Percentiles rank a stretch among this genome's conserved stretches.
phyloP scores from a whole-genome alignment of 768 basidiomycete species.

The Trametes coccinea region DNA sequence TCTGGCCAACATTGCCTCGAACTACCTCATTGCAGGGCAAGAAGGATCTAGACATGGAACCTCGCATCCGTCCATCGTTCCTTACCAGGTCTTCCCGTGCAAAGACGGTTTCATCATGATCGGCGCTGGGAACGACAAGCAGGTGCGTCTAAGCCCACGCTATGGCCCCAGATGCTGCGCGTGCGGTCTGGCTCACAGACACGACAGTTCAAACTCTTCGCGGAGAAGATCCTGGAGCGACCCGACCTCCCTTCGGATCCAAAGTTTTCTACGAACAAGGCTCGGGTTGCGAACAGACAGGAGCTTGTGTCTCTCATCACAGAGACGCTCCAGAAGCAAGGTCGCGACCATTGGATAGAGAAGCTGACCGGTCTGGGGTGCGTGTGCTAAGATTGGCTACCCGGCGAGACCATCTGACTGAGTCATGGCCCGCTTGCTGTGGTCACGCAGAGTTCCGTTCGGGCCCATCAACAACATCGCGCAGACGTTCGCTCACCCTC shows the following conservation, averaged over 20 bases:
- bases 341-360: constrained; percentile 74
- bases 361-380: constrained; percentile 79
- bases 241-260: constrained; percentile 61
- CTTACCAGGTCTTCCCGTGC: constrained; percentile 90
- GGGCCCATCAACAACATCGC: constrained; percentile 92
- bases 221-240: constrained; percentile 58
- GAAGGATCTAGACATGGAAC: constrained; percentile 90
- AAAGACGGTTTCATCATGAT: constrained; percentile 90
- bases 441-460: constrained; percentile 62
- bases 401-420: background rate
- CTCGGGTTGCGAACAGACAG: constrained; percentile 73
- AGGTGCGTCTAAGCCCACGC: constrained; percentile 44
- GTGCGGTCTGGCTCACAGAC: background rate
- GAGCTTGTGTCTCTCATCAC: constrained; percentile 72
- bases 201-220: constrained; percentile 68
- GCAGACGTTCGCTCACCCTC: constrained; percentile 88
- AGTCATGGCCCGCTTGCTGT: background rate
- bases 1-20: constrained; percentile 89
- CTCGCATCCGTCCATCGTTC: constrained; percentile 90
- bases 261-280: constrained; percentile 71
- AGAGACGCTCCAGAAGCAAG: constrained; percentile 52
- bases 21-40: constrained; percentile 84
- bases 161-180: too few species aligned
- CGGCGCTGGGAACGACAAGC: constrained; percentile 87
- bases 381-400: constrained; percentile 35